Evolutionary conservation across 2,329 filamentous ascomycete genomes (phyloP).

Genomic region (Alternaria viburni): DNA sequence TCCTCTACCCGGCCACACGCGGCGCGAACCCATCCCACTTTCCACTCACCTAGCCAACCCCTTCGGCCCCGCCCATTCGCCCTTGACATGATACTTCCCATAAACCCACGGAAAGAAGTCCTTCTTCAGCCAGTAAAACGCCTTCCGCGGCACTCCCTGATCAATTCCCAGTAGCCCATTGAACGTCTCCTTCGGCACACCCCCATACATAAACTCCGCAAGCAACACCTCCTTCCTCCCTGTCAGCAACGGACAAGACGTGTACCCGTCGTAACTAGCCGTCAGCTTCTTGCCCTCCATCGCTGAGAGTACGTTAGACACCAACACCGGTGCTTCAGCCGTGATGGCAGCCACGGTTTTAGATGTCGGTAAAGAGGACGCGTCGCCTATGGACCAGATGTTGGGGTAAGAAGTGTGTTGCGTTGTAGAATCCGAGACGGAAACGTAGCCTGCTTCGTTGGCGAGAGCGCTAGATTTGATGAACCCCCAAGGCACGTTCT

Average conservation of each 20-base stretch:
- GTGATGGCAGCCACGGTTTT: slow-evolving; percentile 51
- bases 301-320: slow-evolving; percentile 41
- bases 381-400: slow-evolving; percentile 50
- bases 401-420: slow-evolving; percentile 49
- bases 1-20: background rate
- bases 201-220: slow-evolving; percentile 70
- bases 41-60: slow-evolving; percentile 49
- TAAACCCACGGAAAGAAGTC: slow-evolving; percentile 74
- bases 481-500: slow-evolving; percentile 48
- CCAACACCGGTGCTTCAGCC: slow-evolving; percentile 44
- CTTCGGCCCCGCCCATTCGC: slow-evolving; percentile 66
- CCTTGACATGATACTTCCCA: slow-evolving; percentile 65
- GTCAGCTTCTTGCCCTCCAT: slow-evolving; percentile 34
- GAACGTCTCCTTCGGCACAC: slow-evolving; percentile 69
- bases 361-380: slow-evolving; percentile 47
- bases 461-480: slow-evolving; percentile 44
- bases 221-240: slow-evolving; percentile 68
- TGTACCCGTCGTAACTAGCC: slow-evolving; percentile 47
- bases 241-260: slow-evolving; percentile 48
- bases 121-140: slow-evolving; percentile 69
- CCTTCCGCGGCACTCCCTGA: slow-evolving; percentile 61
- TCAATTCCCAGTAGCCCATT: slow-evolving; percentile 61
- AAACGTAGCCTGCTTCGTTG: slow-evolving; percentile 47
- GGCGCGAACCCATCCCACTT: background rate
- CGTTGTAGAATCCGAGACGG: slow-evolving; percentile 44